Evolutionary conservation across 768 basidiomycete species (phyloP), one percentile per base, ranked within the genome.

Genomic region (Phylloporus sp.): DNA sequence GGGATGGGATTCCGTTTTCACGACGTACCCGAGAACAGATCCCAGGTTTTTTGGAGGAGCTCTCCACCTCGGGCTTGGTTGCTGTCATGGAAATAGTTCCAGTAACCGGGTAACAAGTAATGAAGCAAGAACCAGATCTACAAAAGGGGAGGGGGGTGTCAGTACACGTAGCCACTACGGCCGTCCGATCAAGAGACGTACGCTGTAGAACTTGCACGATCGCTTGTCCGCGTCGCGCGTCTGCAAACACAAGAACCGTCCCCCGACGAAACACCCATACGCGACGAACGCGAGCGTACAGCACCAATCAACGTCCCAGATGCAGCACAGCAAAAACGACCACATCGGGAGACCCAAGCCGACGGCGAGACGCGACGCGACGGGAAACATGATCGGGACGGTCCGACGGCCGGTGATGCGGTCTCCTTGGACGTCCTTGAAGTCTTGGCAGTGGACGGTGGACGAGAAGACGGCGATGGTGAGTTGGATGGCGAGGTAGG

Each of bases 401-500:
- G 76, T 78, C 2, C 60, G 18, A 5, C 76, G 65, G 1, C 71
- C 71, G 0, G 61, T 60, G n/a, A 62, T 39, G 5, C 56, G 53
- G 39, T 77, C 77, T 0, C 76, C 76, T n/a, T 63, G 60, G 13
- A 68, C 54, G 43, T 78, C 77, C 23, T 71, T 64, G 47, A 73
- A 78, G 46, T 78, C 77, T 56, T 76, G 73, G 3, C 72, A 69
- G 18, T 77, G 75, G 10, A 76, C 71, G 4, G 75, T 77, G 0
- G 75, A 74, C 3, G 69, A 55, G 28, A 76, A 66, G 14, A 75
- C 67, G 0, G 63, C 62, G 8, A 67, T 60, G 21, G 70, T 73
- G 38, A 71, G 48, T 34, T 61, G 59, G 27, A 71, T 50, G 0
- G 74, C 66, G 5, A 67, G 49, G 31, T 55, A 50, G 4, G 58